These are phyloP conservation scores for Styphnolobium japonicum DNA, from an alignment of 306 rosid genomes.

Conservation along the genomic window DNA sequence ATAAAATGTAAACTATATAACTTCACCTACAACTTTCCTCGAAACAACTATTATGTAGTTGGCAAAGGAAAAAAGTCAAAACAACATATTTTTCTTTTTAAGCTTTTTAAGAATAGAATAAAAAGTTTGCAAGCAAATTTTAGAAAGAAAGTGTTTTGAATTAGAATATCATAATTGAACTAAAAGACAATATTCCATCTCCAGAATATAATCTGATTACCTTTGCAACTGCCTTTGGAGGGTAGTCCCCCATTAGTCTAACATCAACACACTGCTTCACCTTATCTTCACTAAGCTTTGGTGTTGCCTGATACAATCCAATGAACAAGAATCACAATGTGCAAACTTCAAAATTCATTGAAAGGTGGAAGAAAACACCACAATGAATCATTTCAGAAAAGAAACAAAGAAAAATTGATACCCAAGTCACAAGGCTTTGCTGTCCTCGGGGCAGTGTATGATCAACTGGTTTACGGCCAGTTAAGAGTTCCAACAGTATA, in stretches of 20 bases:
- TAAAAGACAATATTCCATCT: constrained; percentile 4
- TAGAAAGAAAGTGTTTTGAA: background rate
- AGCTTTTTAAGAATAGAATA: background rate
- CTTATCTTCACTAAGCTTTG: constrained; percentile 81
- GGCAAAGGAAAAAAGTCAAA: background rate
- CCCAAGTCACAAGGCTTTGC: constrained; percentile 95
- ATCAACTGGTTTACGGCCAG: constrained; percentile 85
- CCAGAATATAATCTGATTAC: constrained; percentile 36
- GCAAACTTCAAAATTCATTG: constrained; percentile 1
- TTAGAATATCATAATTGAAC: background rate
- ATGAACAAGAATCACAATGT: constrained; percentile 21
- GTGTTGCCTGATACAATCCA: constrained; percentile 62
- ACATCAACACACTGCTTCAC: constrained; percentile 80
- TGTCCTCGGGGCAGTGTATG: constrained; percentile 81
- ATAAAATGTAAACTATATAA: background rate
- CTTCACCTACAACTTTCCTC: background rate
- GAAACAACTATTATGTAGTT: background rate
- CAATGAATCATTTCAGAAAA: constrained; percentile 3
- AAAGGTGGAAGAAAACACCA: background rate
- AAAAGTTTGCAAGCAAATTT: background rate
- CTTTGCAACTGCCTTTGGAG: constrained; percentile 82
- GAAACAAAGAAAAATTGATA: constrained; percentile 28
- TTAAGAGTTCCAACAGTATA: constrained; percentile 67
- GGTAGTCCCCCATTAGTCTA: constrained; percentile 63
- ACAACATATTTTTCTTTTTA: background rate